A percentile compares a stretch with the other conserved stretches of the same genome.
Conservation (phyloP, 495 filamentous ascomycete genomes). For the Annulohypoxylon maeteangense region DNA sequence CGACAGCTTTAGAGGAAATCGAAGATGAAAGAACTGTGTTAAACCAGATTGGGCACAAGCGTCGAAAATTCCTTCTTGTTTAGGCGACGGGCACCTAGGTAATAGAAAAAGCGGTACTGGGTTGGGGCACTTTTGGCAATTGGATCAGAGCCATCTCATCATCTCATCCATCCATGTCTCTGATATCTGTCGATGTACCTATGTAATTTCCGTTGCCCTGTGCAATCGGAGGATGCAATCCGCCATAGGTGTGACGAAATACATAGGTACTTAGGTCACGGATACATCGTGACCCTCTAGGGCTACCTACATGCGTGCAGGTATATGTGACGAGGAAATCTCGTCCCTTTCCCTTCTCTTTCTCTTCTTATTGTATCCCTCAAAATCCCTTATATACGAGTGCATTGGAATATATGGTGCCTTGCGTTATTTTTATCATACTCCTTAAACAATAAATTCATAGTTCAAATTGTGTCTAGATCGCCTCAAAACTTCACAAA, state of each 20-base stretch:
- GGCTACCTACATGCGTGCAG: neutral
- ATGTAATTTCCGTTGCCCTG: slow-evolving; percentile 46
- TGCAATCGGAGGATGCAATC: slow-evolving; percentile 46
- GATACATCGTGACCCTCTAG: neutral
- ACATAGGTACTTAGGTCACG: slow-evolving; percentile 8
- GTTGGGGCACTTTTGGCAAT: slow-evolving; percentile 27
- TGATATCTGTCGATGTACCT: slow-evolving; percentile 27
- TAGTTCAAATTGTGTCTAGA: neutral
- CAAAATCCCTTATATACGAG: neutral
- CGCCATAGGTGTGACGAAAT: slow-evolving; percentile 10
- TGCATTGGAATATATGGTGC: slow-evolving; percentile 6
- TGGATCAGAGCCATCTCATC: slow-evolving; percentile 3
- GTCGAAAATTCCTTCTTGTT: slow-evolving; percentile 30
- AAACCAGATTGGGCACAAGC: slow-evolving; percentile 1
- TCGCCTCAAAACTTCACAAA: neutral
- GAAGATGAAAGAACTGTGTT: slow-evolving; percentile 6
- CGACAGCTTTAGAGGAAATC: neutral
- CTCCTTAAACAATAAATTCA: slow-evolving; percentile 4
- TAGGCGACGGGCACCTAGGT: slow-evolving; percentile 3
- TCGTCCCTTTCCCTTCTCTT: slow-evolving; percentile 5
- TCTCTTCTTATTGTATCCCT: neutral
- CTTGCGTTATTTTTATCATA: neutral
- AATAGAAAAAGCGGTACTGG: slow-evolving; percentile 23
- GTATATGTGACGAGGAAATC: slow-evolving; percentile 8
- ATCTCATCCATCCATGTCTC: slow-evolving; percentile 2